Evolutionary conservation across 2,329 filamentous ascomycete genomes (phyloP), one percentile per base, ranked within the genome.

Genomic region (Ophiostoma triangulosporum): DNA sequence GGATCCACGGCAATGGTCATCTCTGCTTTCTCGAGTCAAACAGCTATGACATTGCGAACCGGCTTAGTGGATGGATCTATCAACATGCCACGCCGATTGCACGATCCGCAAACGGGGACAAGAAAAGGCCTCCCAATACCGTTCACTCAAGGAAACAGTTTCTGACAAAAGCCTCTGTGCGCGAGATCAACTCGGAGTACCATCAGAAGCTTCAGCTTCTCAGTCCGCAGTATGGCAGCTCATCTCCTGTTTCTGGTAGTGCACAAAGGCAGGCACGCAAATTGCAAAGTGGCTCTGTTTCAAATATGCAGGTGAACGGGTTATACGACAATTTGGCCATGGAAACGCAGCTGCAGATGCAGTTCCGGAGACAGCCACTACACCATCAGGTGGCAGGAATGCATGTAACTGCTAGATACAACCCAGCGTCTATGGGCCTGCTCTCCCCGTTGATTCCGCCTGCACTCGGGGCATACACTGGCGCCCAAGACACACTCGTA

Each of bases 1-100:
- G 68, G 0, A 70, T 80, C 1, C 61, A 64, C 22, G 78, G 78
- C 0, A 81, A 81, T 55, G 76, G 74, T 0, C 77, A 79, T 59
- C 68, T 80, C 55, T 68, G 74, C 64, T 76, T 76, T 46, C 60
- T 79, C 32, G 76, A 79, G 64, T 68, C 65, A 59, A 78, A 80
- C 59, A 77, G 70, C 54, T 57, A 69, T 31, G 60, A 66, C 0
- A 66, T 77, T 52, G 71, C 70, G 22, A 27, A 9, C 4, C 22
- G 52, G 1, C 24, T 56, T 26, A 24, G 36, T 22, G 20, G n/a
- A 15, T 59, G 58, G 57, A 51, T 54, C 2, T 54, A 52, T 24
- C 14, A 29, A 32, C 24, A 45, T 24, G 17, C 36, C 6, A 12
- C 7, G 4, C 36, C 17, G 4, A 0, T 5, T 22, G 5, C 7